Base-by-base conservation (phyloP, 768 basidiomycete genomes). In the Lentinus brumalis region DNA sequence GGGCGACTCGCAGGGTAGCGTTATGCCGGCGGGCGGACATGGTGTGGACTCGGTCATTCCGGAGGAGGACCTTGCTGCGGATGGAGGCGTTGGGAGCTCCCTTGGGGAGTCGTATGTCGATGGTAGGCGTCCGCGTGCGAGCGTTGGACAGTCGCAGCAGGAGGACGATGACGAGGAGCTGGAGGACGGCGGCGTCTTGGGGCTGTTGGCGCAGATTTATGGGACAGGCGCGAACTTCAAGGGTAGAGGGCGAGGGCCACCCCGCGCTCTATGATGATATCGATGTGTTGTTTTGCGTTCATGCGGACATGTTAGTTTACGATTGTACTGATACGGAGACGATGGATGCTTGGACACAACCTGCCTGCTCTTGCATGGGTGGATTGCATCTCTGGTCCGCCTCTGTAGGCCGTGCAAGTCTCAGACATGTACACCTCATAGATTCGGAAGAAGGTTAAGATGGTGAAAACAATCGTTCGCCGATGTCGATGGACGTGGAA, bases 191-290 rank as follows among this genome's bases (percentile, higher is more conserved):
- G 94, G 95, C 16, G 88, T 97, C 64, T 75, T 96, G 62, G 92
- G 91, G 21, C 70, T 97, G 63, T 71, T 97, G 67, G 89, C 92
- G 45, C 89, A 96, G 78, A 95, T 97, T 53, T 94, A 96, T 73
- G 86, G 83, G 49, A 78, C 70, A 6, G 67, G 67, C 35, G 67
- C 58, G 54, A 67, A 70, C 54, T 41, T 71, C 54, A 71, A 71
- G 63, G 70, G 70, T 8, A 59, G 70, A 14, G 70, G 69, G 32
- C 65, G 70, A 35, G 70, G 70, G 14, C 67, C 70, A 5, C 64
- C 69, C 29, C 58, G 67, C 18, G 67, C 67, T 45, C 67, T 71
- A 51, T 71, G 68, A 65, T 18, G 26, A 7, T 47, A 11, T 47
- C 2, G 14, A 7, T 45, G 44, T 7, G 14, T 45, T 12, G 4